Evolutionary conservation across 164 flowering plant genomes (phyloP).

Genomic region (Umbellularia californica): DNA sequence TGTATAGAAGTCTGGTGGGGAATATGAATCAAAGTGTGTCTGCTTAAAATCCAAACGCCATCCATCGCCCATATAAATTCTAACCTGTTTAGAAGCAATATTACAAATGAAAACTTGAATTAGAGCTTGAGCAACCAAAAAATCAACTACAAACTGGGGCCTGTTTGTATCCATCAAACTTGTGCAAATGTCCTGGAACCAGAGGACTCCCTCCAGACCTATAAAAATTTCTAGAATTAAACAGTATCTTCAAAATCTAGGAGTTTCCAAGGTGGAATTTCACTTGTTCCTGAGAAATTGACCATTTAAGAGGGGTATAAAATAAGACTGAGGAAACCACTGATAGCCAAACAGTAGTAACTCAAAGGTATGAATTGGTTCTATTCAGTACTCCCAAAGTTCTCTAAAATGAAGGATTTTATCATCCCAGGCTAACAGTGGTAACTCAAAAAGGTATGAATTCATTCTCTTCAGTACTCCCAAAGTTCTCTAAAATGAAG

Average conservation of each 20-base stretch:
- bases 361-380: no score
- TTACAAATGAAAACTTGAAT: neutral
- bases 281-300: no score
- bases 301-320: no score
- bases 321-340: no score
- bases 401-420: neutral
- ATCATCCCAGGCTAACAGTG: no score
- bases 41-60: conserved; percentile 41
- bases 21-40: conserved; percentile 45
- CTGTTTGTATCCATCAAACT: neutral
- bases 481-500: neutral
- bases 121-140: neutral
- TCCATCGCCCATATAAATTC: conserved; percentile 49
- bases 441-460: no score
- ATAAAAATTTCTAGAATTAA: no score
- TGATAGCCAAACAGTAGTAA: no score
- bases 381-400: neutral
- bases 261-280: no score
- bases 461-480: neutral
- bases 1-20: conserved; percentile 56
- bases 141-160: neutral
- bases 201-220: neutral
- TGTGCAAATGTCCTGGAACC: neutral
- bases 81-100: conserved; percentile 26
- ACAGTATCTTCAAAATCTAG: no score